A percentile compares a stretch with the other conserved stretches of the same genome.
phyloP scores from a whole-genome alignment of 768 basidiomycete species.

The Cyclocybe cylindracea region DNA sequence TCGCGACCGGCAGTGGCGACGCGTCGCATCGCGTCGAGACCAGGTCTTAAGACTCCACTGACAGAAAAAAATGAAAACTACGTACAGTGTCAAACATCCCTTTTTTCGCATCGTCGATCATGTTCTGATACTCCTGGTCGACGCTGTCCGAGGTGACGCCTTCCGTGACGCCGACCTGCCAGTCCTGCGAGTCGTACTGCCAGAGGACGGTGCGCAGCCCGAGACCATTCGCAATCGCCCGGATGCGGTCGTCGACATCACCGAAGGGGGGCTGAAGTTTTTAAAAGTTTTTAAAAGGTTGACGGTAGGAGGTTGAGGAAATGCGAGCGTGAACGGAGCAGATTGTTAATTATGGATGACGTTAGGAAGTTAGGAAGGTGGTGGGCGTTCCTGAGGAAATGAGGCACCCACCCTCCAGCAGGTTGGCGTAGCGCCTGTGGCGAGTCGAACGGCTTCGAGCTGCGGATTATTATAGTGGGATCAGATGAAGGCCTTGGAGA shows the following conservation, averaged over 20 bases:
- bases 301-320: too few species aligned
- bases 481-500: neutral
- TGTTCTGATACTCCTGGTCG: constrained; percentile 51
- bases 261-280: constrained; percentile 57
- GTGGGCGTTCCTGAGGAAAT: neutral
- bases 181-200: constrained; percentile 72
- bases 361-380: neutral
- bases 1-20: too few species aligned
- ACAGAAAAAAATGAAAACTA: neutral
- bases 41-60: too few species aligned
- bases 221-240: constrained; percentile 66
- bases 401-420: constrained; percentile 54
- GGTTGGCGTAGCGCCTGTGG: constrained; percentile 55
- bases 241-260: constrained; percentile 75
- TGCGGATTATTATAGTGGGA: constrained; percentile 8
- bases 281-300: too few species aligned
- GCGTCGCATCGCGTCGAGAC: neutral
- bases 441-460: constrained; percentile 58
- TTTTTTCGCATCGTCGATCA: constrained; percentile 47
- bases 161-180: constrained; percentile 55
- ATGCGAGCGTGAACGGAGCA: too few species aligned
- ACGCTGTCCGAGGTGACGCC: constrained; percentile 45
- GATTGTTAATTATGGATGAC: neutral
- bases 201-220: constrained; percentile 75
- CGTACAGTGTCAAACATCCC: constrained; percentile 42